Conservation (phyloP, 345 rosid species). For the Acer saccharum region DNA sequence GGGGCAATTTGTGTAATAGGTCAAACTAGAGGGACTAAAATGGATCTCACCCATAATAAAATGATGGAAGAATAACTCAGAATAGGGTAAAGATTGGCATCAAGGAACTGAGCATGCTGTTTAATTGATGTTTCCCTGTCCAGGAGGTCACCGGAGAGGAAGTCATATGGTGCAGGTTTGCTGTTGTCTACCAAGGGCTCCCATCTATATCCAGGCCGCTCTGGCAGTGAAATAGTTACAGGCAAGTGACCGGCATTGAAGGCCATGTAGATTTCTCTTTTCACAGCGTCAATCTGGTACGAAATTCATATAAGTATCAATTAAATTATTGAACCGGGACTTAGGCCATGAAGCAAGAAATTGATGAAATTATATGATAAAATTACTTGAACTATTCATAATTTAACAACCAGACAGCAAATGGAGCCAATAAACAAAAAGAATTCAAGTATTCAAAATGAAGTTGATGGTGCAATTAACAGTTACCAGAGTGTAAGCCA, state of each 20-base stretch:
- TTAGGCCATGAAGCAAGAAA: not conserved
- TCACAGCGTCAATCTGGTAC: slow-evolving; percentile 71
- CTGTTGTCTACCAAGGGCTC: slow-evolving; percentile 85
- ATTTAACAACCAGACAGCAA: not conserved
- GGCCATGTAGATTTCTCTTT: slow-evolving; percentile 81
- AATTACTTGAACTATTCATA: not conserved
- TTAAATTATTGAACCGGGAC: not conserved
- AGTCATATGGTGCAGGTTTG: slow-evolving; percentile 78
- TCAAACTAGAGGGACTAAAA: too few relatives aligned
- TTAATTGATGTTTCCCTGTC: slow-evolving; percentile 55
- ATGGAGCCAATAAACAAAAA: not conserved
- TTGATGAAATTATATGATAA: too few relatives aligned
- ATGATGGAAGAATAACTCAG: slow-evolving; percentile 85
- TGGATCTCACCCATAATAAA: too few relatives aligned
- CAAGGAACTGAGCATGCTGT: slow-evolving; percentile 78
- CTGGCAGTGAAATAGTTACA: too few relatives aligned
- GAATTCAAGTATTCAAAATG: not conserved
- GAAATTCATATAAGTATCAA: slow-evolving; percentile 13
- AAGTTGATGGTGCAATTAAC: not conserved
- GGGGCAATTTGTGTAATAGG: too few relatives aligned
- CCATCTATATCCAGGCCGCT: slow-evolving; percentile 85
- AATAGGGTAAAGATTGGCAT: slow-evolving; percentile 82
- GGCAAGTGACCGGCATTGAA: slow-evolving; percentile 80
- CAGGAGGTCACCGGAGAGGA: slow-evolving; percentile 61
- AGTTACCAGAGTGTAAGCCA: slow-evolving; percentile 83